Evolutionary conservation across 2,329 filamentous ascomycete genomes (phyloP).

Genomic region (Venturia nashicola): DNA sequence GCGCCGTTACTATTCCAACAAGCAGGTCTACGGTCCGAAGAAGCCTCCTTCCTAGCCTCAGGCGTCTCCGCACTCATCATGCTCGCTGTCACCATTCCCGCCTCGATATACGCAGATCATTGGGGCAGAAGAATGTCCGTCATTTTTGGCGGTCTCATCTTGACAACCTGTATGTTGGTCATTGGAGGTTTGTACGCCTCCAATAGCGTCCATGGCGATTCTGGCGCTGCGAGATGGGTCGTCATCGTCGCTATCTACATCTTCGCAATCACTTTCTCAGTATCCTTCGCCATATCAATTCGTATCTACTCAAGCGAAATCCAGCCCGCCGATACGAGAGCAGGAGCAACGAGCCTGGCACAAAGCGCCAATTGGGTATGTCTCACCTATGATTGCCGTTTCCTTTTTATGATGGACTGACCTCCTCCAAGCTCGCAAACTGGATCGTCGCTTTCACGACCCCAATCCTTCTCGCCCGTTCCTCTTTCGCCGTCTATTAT

Average conservation of each 20-base stretch:
- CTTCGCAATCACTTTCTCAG: constrained; percentile 35
- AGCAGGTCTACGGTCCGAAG: constrained; percentile 39
- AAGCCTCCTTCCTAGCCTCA: constrained; percentile 45
- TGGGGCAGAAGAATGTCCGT: constrained; percentile 42
- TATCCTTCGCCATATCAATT: constrained; percentile 42
- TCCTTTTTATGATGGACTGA: too few species aligned
- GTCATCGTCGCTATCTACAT: constrained; percentile 39
- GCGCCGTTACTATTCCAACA: constrained; percentile 45
- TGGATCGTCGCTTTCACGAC: constrained; percentile 30
- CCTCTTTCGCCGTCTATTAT: constrained; percentile 22
- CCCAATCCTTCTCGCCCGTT: constrained; percentile 35
- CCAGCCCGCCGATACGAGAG: constrained; percentile 42
- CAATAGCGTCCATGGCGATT: constrained; percentile 26
- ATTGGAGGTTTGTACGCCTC: constrained; percentile 42
- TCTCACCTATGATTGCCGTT: too few species aligned
- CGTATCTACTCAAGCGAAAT: constrained; percentile 49
- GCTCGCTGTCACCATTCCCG: constrained; percentile 40
- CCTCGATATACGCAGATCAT: constrained; percentile 39
- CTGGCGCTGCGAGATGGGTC: constrained; percentile 34
- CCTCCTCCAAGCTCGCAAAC: constrained; percentile 16
- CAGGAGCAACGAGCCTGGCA: constrained; percentile 40
- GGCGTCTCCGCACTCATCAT: constrained; percentile 46
- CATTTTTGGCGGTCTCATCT: constrained; percentile 40
- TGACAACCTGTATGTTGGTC: constrained; percentile 39
- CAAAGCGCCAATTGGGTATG: constrained; percentile 41